These are phyloP conservation scores for Rhodotorula diobovata DNA, from an alignment of 768 basidiomycete genomes.

Conservation along the genomic window DNA sequence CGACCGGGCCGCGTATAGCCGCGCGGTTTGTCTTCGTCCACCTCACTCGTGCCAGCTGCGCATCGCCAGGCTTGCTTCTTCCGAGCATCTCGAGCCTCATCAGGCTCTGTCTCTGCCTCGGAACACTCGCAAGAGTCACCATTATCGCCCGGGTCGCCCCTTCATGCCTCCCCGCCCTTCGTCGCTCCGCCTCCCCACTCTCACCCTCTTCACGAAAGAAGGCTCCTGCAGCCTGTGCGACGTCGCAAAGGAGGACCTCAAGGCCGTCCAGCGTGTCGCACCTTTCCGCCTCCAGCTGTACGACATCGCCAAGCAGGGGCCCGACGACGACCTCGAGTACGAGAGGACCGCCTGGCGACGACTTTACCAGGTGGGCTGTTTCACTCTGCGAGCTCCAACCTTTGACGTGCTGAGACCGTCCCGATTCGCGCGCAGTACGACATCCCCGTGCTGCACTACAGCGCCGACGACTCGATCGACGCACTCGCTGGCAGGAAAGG, in stretches of 20 bases:
- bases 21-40: too few species aligned
- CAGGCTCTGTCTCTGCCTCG: too few species aligned
- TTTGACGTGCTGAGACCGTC: neutral
- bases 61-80: too few species aligned
- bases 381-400: too few species aligned
- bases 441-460: slow-evolving; percentile 34
- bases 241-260: slow-evolving; percentile 35
- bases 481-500: slow-evolving; percentile 18
- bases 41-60: too few species aligned
- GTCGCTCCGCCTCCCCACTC: slow-evolving; percentile 10
- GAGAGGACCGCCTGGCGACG: slow-evolving; percentile 28
- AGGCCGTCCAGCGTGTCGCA: neutral
- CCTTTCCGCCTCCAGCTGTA: slow-evolving; percentile 29
- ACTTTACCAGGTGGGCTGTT: slow-evolving; percentile 26
- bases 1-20: too few species aligned
- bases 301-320: slow-evolving; percentile 15
- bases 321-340: slow-evolving; percentile 8
- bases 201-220: slow-evolving; percentile 28
- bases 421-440: slow-evolving; percentile 18
- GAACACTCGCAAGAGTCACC: too few species aligned
- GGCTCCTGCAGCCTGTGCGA: slow-evolving; percentile 26
- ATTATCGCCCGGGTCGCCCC: neutral
- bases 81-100: too few species aligned
- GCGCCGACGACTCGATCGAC: slow-evolving; percentile 17
- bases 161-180: neutral